Base-by-base conservation (phyloP, 129 eudicot genomes). In the Gnaphalium uliginosum region DNA sequence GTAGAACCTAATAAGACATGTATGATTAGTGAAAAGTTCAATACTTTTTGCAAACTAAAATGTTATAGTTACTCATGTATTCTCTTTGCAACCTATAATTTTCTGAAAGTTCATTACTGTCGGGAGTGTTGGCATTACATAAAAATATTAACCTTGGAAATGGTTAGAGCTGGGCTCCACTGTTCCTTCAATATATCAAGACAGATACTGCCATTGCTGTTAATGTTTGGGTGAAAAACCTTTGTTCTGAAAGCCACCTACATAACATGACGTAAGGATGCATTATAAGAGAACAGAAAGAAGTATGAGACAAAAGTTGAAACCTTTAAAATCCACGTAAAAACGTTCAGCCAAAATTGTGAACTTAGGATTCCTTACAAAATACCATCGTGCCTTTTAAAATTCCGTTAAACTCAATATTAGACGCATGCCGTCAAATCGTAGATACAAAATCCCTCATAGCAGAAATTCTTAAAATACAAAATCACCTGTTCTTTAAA, bases 141-240 rank as follows among this genome's bases (percentile, higher is more conserved):
- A 74, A 30, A 35, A 67, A 57, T 30, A 58, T 11, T 24, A 6
- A 83, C 90, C 88, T 87, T 87, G 54, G 91, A 87, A 77, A 84
- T 84, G 2, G 88, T 87, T 61, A 87, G 81, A 74, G 91, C 88
- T 25, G 88, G 91, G 82, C 91, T 87, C 91, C 88, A 87, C 68
- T 87, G 91, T 72, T 86, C 91, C 86, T 87, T 87, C 86, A 87
- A 69, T 32, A 87, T 87, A 79, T 87, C 91, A 72, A 87, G 88
- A 76, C 88, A 87, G 21, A 87, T 87, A 84, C 88, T 81, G 33
- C 91, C 91, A 6, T 87, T 87, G 75, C 86, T 87, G 82, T 84
- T 87, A 75, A 87, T 82, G 48, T 87, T 87, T 27, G 90, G 90
- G 76, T 86, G 87, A 35, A 86, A 86, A 46, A 86, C 87, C 83